Evolutionary conservation across 306 rosid species (phyloP).

Genomic region (Inga laurina): DNA sequence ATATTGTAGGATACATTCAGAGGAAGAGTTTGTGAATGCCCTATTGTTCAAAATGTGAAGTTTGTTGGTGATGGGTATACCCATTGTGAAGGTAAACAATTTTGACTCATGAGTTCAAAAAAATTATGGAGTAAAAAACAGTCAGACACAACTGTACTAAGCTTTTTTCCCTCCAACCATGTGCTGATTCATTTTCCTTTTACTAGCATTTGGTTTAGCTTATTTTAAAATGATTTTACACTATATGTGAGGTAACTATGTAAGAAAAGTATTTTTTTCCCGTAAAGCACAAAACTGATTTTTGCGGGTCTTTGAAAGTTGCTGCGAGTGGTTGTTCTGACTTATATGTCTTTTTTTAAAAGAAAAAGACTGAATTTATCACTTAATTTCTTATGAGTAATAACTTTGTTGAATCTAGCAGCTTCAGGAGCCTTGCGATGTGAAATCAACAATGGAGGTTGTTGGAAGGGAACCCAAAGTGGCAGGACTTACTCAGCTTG

Average conservation of each 20-base stretch:
- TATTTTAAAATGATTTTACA: too few relatives aligned
- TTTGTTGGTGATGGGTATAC: constrained; percentile 90
- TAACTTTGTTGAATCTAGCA: constrained; percentile 40
- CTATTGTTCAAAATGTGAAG: constrained; percentile 75
- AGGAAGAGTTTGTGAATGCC: constrained; percentile 98
- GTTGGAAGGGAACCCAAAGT: constrained; percentile 67
- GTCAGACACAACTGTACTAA: too few relatives aligned
- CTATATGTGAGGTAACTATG: too few relatives aligned
- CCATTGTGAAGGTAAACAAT: constrained; percentile 78
- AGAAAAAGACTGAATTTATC: neutral
- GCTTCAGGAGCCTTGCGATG: constrained; percentile 87
- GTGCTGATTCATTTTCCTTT: neutral
- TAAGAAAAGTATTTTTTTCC: too few relatives aligned
- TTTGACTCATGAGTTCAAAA: constrained; percentile 9
- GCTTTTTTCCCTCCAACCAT: neutral
- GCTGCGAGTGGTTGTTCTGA: neutral
- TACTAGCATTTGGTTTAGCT: too few relatives aligned
- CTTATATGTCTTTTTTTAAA: neutral
- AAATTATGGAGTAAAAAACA: constrained; percentile 2
- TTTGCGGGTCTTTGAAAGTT: neutral
- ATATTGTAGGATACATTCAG: constrained; percentile 79
- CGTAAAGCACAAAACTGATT: too few relatives aligned
- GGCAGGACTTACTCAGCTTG: constrained; percentile 82
- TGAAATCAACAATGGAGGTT: constrained; percentile 88
- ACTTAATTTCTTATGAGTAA: neutral